phyloP scores from a whole-genome alignment of 768 basidiomycete species.

The Daedaleopsis sinensis region DNA sequence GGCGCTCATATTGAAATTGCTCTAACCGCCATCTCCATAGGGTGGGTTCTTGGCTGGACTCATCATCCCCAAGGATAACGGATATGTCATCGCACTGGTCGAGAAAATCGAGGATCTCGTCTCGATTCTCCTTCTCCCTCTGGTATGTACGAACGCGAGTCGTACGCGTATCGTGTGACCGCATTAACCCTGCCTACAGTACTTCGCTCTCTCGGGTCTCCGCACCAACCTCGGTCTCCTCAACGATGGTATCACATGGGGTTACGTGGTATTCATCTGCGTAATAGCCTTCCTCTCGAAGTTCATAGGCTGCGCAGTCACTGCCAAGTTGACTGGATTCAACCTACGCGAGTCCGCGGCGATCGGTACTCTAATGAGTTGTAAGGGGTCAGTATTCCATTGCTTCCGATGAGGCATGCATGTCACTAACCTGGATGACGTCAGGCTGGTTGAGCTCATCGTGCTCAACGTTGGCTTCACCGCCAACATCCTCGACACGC shows the following conservation, averaged over 20 bases:
- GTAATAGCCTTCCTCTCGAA: constrained; percentile 79
- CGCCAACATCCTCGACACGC: constrained; percentile 62
- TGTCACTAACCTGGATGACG: not conserved
- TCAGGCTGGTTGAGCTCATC: constrained; percentile 81
- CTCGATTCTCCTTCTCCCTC: constrained; percentile 70
- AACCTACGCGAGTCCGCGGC: constrained; percentile 77
- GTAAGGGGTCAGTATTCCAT: constrained; percentile 71
- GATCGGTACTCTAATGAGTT: constrained; percentile 87
- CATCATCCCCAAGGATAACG: constrained; percentile 81
- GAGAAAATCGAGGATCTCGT: constrained; percentile 92
- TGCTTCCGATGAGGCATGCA: not conserved
- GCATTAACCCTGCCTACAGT: constrained; percentile 42
- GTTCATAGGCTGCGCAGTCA: constrained; percentile 66
- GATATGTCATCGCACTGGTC: constrained; percentile 76
- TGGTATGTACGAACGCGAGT: constrained; percentile 48
- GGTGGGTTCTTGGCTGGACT: constrained; percentile 85
- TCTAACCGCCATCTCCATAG: constrained; percentile 31
- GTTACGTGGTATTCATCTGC: constrained; percentile 74
- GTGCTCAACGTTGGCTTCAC: constrained; percentile 86
- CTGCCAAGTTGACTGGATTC: constrained; percentile 67
- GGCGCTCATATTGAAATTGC: constrained; percentile 22
- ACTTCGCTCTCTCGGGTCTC: constrained; percentile 80
- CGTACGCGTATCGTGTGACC: not conserved
- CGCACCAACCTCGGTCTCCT: constrained; percentile 80
- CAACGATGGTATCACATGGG: constrained; percentile 75